phyloP scores from a whole-genome alignment of 225 moss, liverwort and hornwort genomes.

The Marchantia polymorpha region DNA sequence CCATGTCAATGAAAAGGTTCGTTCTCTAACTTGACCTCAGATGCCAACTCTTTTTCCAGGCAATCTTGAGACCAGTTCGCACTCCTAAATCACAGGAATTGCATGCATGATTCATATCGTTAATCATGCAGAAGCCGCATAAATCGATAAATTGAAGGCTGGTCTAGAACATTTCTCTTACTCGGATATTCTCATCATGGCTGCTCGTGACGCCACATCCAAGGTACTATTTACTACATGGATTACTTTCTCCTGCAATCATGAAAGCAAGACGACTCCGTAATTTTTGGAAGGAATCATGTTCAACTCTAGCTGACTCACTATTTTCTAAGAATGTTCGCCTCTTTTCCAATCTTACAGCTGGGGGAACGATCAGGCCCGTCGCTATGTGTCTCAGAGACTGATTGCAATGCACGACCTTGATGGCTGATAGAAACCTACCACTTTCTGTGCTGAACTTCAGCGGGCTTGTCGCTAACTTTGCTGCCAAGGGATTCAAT shows the following conservation, averaged over 20 bases:
- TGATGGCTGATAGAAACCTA: neutral
- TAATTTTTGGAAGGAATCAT: neutral
- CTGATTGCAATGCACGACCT: neutral
- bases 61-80: too few relatives aligned
- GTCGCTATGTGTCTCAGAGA: neutral
- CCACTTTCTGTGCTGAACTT: neutral
- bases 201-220: slow-evolving; percentile 33
- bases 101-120: neutral
- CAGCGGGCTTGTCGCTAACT: neutral
- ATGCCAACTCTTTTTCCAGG: too few relatives aligned
- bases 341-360: neutral
- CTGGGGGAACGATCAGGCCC: too few relatives aligned
- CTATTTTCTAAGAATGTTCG: neutral
- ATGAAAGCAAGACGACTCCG: too few relatives aligned
- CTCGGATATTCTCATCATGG: slow-evolving; percentile 35
- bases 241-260: too few relatives aligned
- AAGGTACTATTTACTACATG: neutral
- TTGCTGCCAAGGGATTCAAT: neutral
- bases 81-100: too few relatives aligned
- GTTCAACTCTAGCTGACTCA: too few relatives aligned
- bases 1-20: too few relatives aligned
- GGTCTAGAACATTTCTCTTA: slow-evolving; percentile 13
- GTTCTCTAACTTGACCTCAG: too few relatives aligned
- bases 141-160: slow-evolving; percentile 16
- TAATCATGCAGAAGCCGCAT: neutral